Conservation (phyloP, 2,329 filamentous ascomycete genomes). For the Davidsoniella eucalypti region DNA sequence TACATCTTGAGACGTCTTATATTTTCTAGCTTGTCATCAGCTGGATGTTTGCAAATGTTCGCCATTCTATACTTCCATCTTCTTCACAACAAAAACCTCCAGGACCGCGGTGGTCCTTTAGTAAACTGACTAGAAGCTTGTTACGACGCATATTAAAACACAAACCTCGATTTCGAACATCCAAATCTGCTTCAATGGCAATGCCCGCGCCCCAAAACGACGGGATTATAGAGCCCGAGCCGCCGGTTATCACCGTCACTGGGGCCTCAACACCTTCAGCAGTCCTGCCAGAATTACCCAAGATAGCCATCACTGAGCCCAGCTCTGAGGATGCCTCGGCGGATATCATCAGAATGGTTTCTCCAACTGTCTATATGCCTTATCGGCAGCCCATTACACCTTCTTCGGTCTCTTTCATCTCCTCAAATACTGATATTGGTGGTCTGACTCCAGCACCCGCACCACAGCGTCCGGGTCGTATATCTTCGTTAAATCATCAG, state of each 20-base stretch:
- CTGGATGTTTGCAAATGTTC: conserved; percentile 7
- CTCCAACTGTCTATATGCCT: conserved; percentile 1
- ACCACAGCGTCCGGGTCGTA: neutral
- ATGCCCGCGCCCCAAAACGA: neutral
- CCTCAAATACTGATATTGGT: neutral
- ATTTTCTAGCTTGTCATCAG: neutral
- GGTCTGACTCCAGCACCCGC: neutral
- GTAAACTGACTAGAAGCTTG: neutral
- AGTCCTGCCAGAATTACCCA: neutral
- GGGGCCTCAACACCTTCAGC: neutral
- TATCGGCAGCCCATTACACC: conserved; percentile 1
- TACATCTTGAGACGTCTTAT: neutral
- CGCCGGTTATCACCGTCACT: conserved; percentile 1
- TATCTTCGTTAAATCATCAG: neutral
- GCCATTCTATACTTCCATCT: neutral
- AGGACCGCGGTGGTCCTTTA: conserved; percentile 1
- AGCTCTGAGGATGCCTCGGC: neutral
- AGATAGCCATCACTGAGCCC: neutral
- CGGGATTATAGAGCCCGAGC: neutral
- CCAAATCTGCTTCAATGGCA: neutral
- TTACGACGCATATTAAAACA: neutral
- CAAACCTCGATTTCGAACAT: neutral
- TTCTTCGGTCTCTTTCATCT: neutral
- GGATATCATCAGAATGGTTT: neutral
- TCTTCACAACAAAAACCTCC: neutral